Evolutionary conservation across 768 basidiomycete genomes (phyloP).

Genomic region (Butyriboletus loyo): DNA sequence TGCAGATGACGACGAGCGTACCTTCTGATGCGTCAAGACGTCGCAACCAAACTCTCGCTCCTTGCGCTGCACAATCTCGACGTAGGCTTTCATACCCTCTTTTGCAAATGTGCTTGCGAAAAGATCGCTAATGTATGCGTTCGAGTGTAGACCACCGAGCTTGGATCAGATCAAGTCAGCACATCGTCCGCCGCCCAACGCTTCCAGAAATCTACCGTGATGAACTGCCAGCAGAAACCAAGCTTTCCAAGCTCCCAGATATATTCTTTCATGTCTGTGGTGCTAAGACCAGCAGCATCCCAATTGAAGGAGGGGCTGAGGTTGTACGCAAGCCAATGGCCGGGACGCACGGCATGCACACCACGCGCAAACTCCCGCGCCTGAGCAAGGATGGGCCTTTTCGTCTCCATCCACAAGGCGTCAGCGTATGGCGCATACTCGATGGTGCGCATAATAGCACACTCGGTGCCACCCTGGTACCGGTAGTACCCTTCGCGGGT

Average conservation of each 20-base stretch:
- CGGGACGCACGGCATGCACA: conserved; percentile 76
- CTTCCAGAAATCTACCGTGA: conserved; percentile 63
- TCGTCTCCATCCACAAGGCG: conserved; percentile 95
- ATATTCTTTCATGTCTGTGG: conserved; percentile 81
- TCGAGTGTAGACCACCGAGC: conserved; percentile 97
- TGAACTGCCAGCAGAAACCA: conserved; percentile 99
- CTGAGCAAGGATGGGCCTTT: conserved; percentile 88
- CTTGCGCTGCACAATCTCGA: conserved; percentile 87
- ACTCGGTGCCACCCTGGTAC: conserved; percentile 95
- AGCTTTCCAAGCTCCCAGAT: conserved; percentile 94
- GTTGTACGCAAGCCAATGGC: conserved; percentile 97
- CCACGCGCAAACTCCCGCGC: conserved; percentile 90
- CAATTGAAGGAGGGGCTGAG: conserved; percentile 92
- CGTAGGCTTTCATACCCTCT: conserved; percentile 99
- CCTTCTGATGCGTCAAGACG: conserved; percentile 96
- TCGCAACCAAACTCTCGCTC: conserved; percentile 94
- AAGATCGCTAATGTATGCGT: conserved; percentile 92
- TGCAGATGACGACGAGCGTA: conserved; percentile 31
- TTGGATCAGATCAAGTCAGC: conserved; percentile 29
- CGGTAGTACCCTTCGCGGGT: conserved; percentile 97
- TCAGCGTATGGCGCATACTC: conserved; percentile 95
- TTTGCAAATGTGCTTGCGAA: conserved; percentile 87
- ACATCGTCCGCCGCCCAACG: neutral
- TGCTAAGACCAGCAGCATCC: conserved; percentile 88
- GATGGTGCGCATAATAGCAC: conserved; percentile 86